Conservation (phyloP, 2,329 filamentous ascomycete species). For the Arthrobotrys conoides region DNA sequence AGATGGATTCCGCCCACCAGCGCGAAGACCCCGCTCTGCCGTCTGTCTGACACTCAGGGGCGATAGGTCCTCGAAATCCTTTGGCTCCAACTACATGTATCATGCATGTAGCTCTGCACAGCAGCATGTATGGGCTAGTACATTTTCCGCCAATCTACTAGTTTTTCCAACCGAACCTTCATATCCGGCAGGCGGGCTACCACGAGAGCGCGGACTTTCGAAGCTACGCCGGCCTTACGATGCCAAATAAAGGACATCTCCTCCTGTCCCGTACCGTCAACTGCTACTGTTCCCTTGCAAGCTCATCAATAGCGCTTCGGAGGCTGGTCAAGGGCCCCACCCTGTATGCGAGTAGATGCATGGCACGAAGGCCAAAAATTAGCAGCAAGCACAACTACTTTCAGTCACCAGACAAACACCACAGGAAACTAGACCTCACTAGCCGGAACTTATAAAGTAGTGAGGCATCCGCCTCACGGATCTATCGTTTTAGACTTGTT, state of each 20-base stretch:
- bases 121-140: slow-evolving; percentile 40
- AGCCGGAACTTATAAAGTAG: slow-evolving; percentile 48
- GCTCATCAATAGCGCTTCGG: slow-evolving; percentile 40
- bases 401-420: slow-evolving; percentile 9
- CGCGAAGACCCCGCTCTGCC: slow-evolving; percentile 60
- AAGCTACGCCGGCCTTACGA: slow-evolving; percentile 7
- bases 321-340: slow-evolving; percentile 33
- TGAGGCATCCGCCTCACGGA: slow-evolving; percentile 22
- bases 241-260: slow-evolving; percentile 50
- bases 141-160: slow-evolving; percentile 20
- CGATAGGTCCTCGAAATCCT: slow-evolving; percentile 27
- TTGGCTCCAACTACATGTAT: slow-evolving; percentile 26
- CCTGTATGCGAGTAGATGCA: slow-evolving; percentile 31
- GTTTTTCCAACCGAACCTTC: slow-evolving; percentile 5
- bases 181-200: slow-evolving; percentile 44
- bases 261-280: slow-evolving; percentile 37
- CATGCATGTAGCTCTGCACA: slow-evolving; percentile 34
- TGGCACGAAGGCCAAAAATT: slow-evolving; percentile 35
- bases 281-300: slow-evolving; percentile 32
- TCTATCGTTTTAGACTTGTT: slow-evolving; percentile 33
- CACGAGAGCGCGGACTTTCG: slow-evolving; percentile 36
- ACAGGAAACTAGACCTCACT: slow-evolving; percentile 16
- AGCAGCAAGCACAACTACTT: slow-evolving; percentile 30
- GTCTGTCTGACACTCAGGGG: slow-evolving; percentile 61
- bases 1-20: slow-evolving; percentile 36